Percentiles rank a stretch among this genome's conserved stretches.
These are phyloP conservation scores for Glycyrrhiza uralensis DNA, from an alignment of 306 rosid species.

Conservation along the genomic window DNA sequence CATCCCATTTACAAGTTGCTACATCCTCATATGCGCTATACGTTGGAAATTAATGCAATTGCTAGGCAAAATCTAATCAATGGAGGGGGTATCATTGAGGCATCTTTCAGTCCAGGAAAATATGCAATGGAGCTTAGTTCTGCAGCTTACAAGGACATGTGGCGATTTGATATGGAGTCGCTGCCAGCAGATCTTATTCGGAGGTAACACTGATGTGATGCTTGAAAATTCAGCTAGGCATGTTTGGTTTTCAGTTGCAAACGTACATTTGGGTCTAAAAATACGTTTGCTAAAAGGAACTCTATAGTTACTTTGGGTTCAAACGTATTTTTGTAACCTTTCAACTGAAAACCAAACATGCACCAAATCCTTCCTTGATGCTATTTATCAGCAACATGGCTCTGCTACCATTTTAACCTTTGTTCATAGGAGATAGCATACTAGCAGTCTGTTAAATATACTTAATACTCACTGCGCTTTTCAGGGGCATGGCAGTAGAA, in stretches of 20 bases:
- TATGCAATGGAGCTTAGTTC: conserved; percentile 86
- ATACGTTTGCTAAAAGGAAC: too few relatives aligned
- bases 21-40: conserved; percentile 95
- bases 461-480: conserved; percentile 5
- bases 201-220: conserved; percentile 44
- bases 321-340: too few relatives aligned
- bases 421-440: neutral
- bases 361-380: neutral
- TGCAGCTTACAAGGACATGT: conserved; percentile 71
- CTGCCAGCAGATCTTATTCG: conserved; percentile 89
- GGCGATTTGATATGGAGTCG: conserved; percentile 94
- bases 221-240: neutral
- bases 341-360: too few relatives aligned
- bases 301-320: too few relatives aligned
- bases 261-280: too few relatives aligned
- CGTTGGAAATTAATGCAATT: conserved; percentile 81
- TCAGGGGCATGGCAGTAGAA: conserved; percentile 92
- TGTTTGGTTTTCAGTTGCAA: too few relatives aligned
- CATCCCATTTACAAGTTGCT: conserved; percentile 90
- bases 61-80: conserved; percentile 86
- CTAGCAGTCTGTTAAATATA: neutral
- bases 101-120: conserved; percentile 85
- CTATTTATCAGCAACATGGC: neutral
- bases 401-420: neutral
- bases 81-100: conserved; percentile 93